phyloP scores from a whole-genome alignment of 345 rosid genomes.

The Eucalyptus viminalis region DNA sequence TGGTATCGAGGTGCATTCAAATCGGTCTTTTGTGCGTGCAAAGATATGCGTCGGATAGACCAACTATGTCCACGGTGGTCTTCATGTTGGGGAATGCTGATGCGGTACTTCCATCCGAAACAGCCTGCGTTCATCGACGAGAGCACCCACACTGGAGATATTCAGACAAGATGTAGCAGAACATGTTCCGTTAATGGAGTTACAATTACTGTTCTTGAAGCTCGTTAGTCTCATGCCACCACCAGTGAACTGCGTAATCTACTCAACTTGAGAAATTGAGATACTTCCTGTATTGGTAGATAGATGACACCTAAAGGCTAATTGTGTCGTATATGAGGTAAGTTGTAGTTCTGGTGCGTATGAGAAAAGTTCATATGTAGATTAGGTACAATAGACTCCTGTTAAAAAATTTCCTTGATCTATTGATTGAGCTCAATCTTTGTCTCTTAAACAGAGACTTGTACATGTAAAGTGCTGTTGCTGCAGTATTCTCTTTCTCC shows the following conservation, averaged over 20 bases:
- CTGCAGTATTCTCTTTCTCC: not conserved
- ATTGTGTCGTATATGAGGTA: not conserved
- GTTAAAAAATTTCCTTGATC: not conserved
- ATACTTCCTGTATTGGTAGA: not conserved
- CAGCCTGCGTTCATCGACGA: not conserved
- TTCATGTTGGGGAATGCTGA: not conserved
- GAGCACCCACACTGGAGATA: not conserved
- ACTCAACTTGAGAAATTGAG: not conserved
- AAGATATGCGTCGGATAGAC: not conserved
- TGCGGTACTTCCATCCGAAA: not conserved
- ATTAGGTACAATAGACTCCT: not conserved
- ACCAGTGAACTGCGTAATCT: not conserved
- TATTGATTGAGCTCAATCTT: not conserved
- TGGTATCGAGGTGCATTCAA: not conserved
- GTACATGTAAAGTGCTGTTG: not conserved
- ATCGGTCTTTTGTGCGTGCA: slow-evolving; percentile 32
- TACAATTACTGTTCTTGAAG: not conserved
- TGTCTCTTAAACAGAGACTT: not conserved
- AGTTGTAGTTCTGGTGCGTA: not conserved
- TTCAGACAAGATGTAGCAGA: slow-evolving; percentile 15
- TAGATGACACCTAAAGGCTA: not conserved
- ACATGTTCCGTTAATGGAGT: not conserved
- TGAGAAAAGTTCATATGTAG: not conserved
- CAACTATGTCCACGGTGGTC: not conserved
- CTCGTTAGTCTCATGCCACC: not conserved